Conservation (phyloP, 2,329 filamentous ascomycete genomes). For the Cordyceps sp. region DNA sequence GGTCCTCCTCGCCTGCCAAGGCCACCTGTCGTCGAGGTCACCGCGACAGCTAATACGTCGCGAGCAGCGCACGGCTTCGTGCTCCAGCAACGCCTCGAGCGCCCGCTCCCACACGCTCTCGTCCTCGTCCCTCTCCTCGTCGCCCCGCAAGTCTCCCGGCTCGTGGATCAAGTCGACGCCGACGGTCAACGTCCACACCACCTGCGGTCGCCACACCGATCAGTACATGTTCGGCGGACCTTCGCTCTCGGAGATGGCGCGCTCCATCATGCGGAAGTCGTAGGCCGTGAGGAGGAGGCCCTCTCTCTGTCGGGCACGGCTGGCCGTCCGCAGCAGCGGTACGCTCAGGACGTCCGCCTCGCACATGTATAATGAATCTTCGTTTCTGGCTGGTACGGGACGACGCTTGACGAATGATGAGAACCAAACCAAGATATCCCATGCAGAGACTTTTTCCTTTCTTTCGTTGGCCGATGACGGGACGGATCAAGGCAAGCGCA, state of each 20-base stretch:
- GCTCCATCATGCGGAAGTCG: slow-evolving; percentile 19
- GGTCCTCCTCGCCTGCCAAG: too few species aligned
- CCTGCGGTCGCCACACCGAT: slow-evolving; percentile 37
- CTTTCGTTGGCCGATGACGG: too few species aligned
- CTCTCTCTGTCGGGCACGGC: too few species aligned
- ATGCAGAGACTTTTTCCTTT: too few species aligned
- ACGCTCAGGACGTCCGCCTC: too few species aligned
- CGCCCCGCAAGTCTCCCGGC: slow-evolving; percentile 15
- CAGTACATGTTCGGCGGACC: slow-evolving; percentile 35
- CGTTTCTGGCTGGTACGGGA: too few species aligned
- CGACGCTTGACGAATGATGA: too few species aligned
- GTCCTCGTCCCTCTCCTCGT: slow-evolving; percentile 7
- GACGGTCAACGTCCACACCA: slow-evolving; percentile 33
- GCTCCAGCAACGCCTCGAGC: slow-evolving; percentile 12
- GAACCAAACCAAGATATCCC: too few species aligned
- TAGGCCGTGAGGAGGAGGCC: too few species aligned
- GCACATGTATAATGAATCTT: too few species aligned
- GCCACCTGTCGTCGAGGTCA: not conserved
- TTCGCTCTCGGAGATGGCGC: slow-evolving; percentile 25
- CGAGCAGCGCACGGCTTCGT: slow-evolving; percentile 12
- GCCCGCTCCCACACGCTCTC: slow-evolving; percentile 2
- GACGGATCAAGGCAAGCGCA: too few species aligned
- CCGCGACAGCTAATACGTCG: slow-evolving; percentile 6
- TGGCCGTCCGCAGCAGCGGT: too few species aligned
- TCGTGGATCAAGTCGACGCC: slow-evolving; percentile 18